Base-by-base conservation (phyloP, 768 basidiomycete genomes). In the Tulasnella sp. region DNA sequence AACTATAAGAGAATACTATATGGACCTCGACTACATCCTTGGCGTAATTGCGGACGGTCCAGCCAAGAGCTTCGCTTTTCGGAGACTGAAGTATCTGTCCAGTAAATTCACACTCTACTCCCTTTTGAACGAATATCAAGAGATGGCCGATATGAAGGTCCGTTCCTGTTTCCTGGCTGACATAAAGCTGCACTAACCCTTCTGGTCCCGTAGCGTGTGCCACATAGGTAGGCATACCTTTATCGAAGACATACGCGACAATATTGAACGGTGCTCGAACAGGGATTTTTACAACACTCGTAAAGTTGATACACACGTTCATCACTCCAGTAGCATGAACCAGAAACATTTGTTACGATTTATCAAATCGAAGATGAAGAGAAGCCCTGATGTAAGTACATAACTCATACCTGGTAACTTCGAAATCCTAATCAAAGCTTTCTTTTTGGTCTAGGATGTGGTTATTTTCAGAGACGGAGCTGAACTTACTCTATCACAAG, bases 291-390 rank as follows among this genome's bases (percentile, higher is more conserved):
- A 99, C 81, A 99, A 99, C 79, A 84, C 94, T 67, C 89, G 97
- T 32, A 99, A 99, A 79, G 97, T 99, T 73, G 97, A 99, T 78
- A 99, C 97, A 8, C 97, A 99, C 80, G 93, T 99, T 35, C 97
- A 99, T 77, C 94, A 98, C 79, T 96, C 96, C 3, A 97, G 95
- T 74, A 92, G 93, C 81, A 98, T 98, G 95, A 99, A 99, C 79
- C 97, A 99, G 80, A 99, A 99, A 80, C 97, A 99, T 81, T 82
- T 99, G 22, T 83, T 99, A 14, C 93, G 97, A 9, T 98, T 99
- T 82, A 98, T 99, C 83, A 99, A 99, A 80, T 88, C 90, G n/a
- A 96, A 96, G 79, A 95, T 97, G 94, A 95, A 94, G 81, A 88
- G 87, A 29, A 88, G 84, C 76, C 90, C 94, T 1, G 78, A 95